These are phyloP conservation scores for Pulveroboletus ravenelii DNA, from an alignment of 768 basidiomycete species.

Conservation along the genomic window DNA sequence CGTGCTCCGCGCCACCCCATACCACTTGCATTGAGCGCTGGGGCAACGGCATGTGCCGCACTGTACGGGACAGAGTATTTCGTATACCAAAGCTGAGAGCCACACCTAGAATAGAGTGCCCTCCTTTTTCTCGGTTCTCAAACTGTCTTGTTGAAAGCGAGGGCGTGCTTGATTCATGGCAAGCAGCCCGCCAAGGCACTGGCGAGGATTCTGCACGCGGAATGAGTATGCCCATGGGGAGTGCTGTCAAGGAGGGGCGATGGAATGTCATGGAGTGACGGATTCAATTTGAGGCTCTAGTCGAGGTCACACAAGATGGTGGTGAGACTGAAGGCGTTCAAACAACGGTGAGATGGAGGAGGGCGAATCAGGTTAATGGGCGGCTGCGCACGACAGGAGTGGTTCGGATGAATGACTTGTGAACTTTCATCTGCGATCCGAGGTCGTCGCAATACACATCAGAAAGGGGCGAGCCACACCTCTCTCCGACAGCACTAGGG, in stretches of 20 bases:
- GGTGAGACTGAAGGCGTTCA: too few species aligned
- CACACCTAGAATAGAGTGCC: background rate
- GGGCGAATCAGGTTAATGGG: too few species aligned
- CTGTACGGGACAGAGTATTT: slow-evolving; percentile 29
- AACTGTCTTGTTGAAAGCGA: background rate
- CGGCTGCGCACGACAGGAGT: slow-evolving; percentile 13
- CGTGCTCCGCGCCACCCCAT: slow-evolving; percentile 29
- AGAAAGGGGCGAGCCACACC: slow-evolving; percentile 13
- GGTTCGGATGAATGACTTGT: slow-evolving; percentile 19
- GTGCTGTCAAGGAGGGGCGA: too few species aligned
- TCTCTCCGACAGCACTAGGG: background rate
- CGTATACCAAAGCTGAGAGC: slow-evolving; percentile 23
- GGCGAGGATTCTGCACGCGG: background rate
- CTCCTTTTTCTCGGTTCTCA: background rate
- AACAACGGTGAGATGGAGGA: too few species aligned
- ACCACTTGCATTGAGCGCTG: slow-evolving; percentile 31
- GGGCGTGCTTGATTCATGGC: background rate
- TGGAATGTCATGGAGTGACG: too few species aligned
- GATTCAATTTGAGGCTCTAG: too few species aligned
- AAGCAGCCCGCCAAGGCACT: background rate
- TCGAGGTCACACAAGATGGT: too few species aligned
- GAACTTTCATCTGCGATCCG: slow-evolving; percentile 9
- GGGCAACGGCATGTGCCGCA: slow-evolving; percentile 26
- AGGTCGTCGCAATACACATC: slow-evolving; percentile 3
- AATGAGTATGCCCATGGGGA: background rate